Base-by-base conservation (phyloP, 75 land plant genomes). In the Pinus tabuliformis region DNA sequence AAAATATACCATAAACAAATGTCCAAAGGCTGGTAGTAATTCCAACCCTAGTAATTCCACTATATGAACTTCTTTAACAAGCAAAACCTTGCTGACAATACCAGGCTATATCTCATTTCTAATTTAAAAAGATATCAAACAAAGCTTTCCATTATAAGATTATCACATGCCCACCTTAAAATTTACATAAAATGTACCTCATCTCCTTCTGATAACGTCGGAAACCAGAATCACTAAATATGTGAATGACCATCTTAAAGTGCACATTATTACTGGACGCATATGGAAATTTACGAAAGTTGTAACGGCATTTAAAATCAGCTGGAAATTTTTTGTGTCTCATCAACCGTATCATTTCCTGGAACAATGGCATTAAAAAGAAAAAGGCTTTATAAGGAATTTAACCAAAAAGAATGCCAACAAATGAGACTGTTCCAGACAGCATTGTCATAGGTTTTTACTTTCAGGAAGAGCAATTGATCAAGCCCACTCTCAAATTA, bases 131-230 rank as follows among this genome's bases (percentile, higher is more conserved):
- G n/a, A 68, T 20, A 42, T 42, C 9, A 54, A 30, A 39, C 52
- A 39, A 42, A 6, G 42, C n/a, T 4, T 68, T n/a, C 72, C 71
- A 36, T 1, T 37, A 33, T 33, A 30, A 63, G 17, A 63, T 26
- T 63, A 28, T 16, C 15, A 63, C 17, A 28, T 6, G 16, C 39
- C 66, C 68, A 36, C 5, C 17, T 12, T 8, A 33, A 36, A 36
- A 64, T 28, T 16, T 8, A 64, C n/a, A 13, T 66, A 72, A 17
- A 24, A 56, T 66, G 72, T 61, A 92, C 99, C 89, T 90, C 99
- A 94, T 94, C 79, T 97, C 98, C 74, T 84, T 92, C 76, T 97
- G 99, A 68, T 94, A 97, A 61, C 93, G 82, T 49, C 92, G 91
- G 59, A 97, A 97, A 56, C 80, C 93, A 64, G 93, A 94, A 80